phyloP scores from a whole-genome alignment of 2,329 filamentous ascomycete species.

The Emmonsia crescens region DNA sequence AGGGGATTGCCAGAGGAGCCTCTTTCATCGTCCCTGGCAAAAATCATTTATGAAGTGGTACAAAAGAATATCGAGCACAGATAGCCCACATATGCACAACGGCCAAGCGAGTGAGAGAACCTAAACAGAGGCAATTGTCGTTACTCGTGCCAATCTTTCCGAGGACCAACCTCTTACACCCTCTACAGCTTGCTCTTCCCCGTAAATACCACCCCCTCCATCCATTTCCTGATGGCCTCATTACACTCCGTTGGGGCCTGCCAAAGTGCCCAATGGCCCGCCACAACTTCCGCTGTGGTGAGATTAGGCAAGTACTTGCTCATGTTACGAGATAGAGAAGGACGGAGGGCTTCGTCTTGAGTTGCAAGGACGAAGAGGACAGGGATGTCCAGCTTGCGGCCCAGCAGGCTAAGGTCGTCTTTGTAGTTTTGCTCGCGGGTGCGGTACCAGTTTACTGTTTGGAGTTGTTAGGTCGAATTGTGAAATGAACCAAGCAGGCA shows the following conservation, averaged over 20 bases:
- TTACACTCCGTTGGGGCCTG: constrained; percentile 65
- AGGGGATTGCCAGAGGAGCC: too few relatives aligned
- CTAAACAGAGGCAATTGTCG: neutral
- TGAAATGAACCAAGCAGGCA: neutral
- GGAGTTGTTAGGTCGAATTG: neutral
- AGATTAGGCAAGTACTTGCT: constrained; percentile 54
- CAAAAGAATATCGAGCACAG: neutral
- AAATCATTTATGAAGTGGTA: neutral
- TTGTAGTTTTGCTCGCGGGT: constrained; percentile 60
- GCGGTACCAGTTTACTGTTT: constrained; percentile 73
- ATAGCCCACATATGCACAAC: neutral
- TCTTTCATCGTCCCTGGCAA: too few relatives aligned
- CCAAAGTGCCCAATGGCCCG: constrained; percentile 73
- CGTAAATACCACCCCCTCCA: constrained; percentile 45
- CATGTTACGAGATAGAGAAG: constrained; percentile 62
- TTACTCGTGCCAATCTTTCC: neutral
- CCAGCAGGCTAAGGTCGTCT: constrained; percentile 49
- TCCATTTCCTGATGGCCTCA: constrained; percentile 53
- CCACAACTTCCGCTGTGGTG: constrained; percentile 54
- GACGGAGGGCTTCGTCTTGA: constrained; percentile 61
- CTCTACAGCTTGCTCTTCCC: constrained; percentile 28
- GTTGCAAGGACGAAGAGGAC: constrained; percentile 65
- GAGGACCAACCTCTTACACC: neutral
- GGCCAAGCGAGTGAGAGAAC: neutral
- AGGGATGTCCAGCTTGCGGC: constrained; percentile 46